Percentiles rank a stretch among this genome's conserved stretches.
These are phyloP conservation scores for Diaporthe destruens DNA, from an alignment of 2,329 filamentous ascomycete species.

Conservation along the genomic window DNA sequence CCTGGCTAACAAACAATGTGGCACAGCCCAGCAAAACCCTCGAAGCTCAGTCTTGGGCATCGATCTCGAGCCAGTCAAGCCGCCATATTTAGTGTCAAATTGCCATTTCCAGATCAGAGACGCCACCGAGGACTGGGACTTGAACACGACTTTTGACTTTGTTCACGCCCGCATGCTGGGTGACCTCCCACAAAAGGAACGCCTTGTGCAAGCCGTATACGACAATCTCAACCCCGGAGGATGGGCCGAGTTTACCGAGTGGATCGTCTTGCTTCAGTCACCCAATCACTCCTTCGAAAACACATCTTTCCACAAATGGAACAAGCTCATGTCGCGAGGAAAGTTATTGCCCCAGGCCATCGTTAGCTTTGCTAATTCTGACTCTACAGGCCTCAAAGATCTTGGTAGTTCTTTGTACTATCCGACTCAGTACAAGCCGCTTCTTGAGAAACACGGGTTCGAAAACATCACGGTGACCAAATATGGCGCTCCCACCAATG, in stretches of 20 bases:
- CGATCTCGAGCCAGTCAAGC: conserved; percentile 49
- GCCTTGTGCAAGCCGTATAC: conserved; percentile 48
- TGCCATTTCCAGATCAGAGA: conserved; percentile 49
- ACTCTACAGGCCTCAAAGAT: conserved; percentile 44
- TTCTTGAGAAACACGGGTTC: conserved; percentile 47
- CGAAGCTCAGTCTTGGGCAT: conserved; percentile 48
- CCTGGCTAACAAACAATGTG: not conserved
- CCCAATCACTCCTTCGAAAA: conserved; percentile 50
- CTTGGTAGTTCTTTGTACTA: conserved; percentile 51
- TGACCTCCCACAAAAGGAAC: conserved; percentile 47
- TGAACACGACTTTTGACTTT: conserved; percentile 48
- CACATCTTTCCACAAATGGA: conserved; percentile 50
- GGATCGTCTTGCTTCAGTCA: conserved; percentile 49
- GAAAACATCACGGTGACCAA: conserved; percentile 47
- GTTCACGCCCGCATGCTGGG: conserved; percentile 52
- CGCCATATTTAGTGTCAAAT: conserved; percentile 47
- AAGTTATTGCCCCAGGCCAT: conserved; percentile 33
- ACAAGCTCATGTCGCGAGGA: conserved; percentile 47
- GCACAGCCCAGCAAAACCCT: conserved; percentile 46
- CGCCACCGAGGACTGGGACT: conserved; percentile 47
- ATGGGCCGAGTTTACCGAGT: conserved; percentile 54
- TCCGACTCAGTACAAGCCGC: conserved; percentile 45
- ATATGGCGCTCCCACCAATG: conserved; percentile 48
- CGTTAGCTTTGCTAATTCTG: conserved; percentile 37
- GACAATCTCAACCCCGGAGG: conserved; percentile 51